These are phyloP conservation scores for Rhododendron kiyosumense DNA, from an alignment of 148 eudicot genomes.

Conservation along the genomic window DNA sequence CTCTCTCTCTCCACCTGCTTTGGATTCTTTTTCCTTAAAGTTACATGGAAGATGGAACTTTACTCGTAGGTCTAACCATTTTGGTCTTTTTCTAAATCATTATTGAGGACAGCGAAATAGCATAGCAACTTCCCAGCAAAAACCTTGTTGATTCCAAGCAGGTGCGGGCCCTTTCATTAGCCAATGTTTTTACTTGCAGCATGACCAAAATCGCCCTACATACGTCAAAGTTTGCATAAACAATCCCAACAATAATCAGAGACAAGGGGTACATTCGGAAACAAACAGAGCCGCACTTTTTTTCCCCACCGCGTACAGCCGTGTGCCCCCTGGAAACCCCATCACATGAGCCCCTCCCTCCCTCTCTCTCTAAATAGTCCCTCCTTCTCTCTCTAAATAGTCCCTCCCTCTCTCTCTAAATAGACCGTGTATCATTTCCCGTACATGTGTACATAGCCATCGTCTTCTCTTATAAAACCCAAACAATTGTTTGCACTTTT, in stretches of 20 bases:
- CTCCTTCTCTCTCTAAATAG: not conserved
- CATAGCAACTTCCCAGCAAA: not conserved
- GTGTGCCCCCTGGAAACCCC: not conserved
- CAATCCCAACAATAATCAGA: not conserved
- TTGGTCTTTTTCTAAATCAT: not conserved
- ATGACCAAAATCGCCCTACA: conserved; percentile 3
- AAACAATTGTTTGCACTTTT: not conserved
- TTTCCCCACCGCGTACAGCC: conserved; percentile 13
- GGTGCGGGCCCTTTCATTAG: not conserved
- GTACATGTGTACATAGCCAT: conserved; percentile 2
- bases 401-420: not conserved
- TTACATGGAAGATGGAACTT: not conserved
- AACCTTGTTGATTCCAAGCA: not conserved
- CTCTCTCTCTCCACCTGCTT: not conserved
- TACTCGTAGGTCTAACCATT: not conserved
- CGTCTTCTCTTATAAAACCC: not conserved
- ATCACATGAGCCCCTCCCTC: too few relatives aligned
- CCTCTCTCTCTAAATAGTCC: not conserved
- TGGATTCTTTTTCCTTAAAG: not conserved
- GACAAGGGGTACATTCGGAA: not conserved
- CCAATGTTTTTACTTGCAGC: not conserved
- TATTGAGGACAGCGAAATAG: not conserved
- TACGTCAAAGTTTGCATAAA: not conserved
- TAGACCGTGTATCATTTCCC: not conserved
- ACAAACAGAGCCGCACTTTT: not conserved